Base-by-base conservation (phyloP, 441 rosid species). In the Corymbia calophylla region DNA sequence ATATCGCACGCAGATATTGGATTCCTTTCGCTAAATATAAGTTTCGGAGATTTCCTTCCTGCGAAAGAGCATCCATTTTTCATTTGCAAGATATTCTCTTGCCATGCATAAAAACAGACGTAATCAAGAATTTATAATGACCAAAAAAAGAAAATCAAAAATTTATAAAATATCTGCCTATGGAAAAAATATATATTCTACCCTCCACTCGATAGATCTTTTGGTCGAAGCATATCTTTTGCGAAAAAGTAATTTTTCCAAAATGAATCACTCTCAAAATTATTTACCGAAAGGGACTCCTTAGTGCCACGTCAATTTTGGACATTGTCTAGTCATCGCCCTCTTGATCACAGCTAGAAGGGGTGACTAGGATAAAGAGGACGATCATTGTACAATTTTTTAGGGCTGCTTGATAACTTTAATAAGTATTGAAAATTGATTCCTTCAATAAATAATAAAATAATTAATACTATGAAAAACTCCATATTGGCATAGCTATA, bases 401-500 rank as follows among this genome's bases (percentile, higher is more conserved):
- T 39, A 39, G 44, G 39, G 44, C 44, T 39, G 44, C 44, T 39
- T 39, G 44, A 39, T 39, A 39, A 39, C 44, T 39, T 39, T 39
- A 39, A 21, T 56, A 56, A 56, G 60, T 56, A 56, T 56, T 21
- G 60, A 21, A 56, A 56, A 64, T 64, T 62, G 18, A 62, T 62
- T 6, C 68, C 68, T 13, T n/a, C 1, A 0, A 62, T 16, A 62
- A 68, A 17, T 17, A 32, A 68, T 18, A 9, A 66, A 68, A 55
- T 8, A 11, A 21, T 55, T 55, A 55, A 55, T 2, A 21, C 2
- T 2, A 21, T 5, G 12, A 55, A 55, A 55, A 56, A 56, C 5
- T 11, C 23, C 12, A 58, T 10, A 25, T 0, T 0, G 0, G 25
- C 4, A 2, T 0, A 58, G 10, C 0, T 25, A 9, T 23, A 10